Conservation (phyloP, 2,329 filamentous ascomycete species). For the Myrmaecium sp. region DNA sequence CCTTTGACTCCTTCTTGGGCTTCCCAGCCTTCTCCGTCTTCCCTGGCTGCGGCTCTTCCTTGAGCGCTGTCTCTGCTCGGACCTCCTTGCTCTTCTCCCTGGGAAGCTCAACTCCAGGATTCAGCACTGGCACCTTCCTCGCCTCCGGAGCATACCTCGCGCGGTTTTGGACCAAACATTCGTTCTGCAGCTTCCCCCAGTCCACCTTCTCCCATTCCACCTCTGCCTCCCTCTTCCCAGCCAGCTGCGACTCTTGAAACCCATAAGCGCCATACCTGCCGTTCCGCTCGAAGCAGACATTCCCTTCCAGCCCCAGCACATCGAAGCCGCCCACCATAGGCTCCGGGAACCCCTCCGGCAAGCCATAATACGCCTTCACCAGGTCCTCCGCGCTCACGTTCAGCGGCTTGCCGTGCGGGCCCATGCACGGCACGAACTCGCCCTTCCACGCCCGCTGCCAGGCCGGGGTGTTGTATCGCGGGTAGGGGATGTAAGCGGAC, state of each 20-base stretch:
- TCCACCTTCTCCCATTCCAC: constrained; percentile 47
- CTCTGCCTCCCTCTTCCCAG: constrained; percentile 14
- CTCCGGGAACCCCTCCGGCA: constrained; percentile 28
- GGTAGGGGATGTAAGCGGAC: constrained; percentile 52
- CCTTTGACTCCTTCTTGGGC: not conserved
- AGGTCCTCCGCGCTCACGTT: constrained; percentile 45
- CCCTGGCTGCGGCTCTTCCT: not conserved
- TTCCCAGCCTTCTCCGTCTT: constrained; percentile 1
- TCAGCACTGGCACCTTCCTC: constrained; percentile 18
- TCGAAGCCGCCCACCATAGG: constrained; percentile 21
- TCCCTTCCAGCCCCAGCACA: constrained; percentile 22
- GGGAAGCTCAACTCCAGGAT: constrained; percentile 4
- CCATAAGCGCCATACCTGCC: constrained; percentile 39
- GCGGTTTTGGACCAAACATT: constrained; percentile 49
- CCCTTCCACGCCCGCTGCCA: constrained; percentile 44
- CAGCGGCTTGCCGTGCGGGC: constrained; percentile 34
- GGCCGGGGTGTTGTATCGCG: constrained; percentile 44
- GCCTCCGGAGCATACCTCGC: constrained; percentile 36
- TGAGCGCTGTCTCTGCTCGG: constrained; percentile 2
- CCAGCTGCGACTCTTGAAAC: constrained; percentile 15
- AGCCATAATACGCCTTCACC: constrained; percentile 42
- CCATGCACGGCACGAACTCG: constrained; percentile 45
- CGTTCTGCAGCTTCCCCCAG: constrained; percentile 54
- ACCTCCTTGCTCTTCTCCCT: constrained; percentile 1
- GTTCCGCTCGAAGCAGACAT: constrained; percentile 49